Percentiles rank a stretch among this genome's conserved stretches.
Evolutionary conservation across 1,284 basidiomycete genomes (phyloP).

Genomic region (Sphagnurus paluster): DNA sequence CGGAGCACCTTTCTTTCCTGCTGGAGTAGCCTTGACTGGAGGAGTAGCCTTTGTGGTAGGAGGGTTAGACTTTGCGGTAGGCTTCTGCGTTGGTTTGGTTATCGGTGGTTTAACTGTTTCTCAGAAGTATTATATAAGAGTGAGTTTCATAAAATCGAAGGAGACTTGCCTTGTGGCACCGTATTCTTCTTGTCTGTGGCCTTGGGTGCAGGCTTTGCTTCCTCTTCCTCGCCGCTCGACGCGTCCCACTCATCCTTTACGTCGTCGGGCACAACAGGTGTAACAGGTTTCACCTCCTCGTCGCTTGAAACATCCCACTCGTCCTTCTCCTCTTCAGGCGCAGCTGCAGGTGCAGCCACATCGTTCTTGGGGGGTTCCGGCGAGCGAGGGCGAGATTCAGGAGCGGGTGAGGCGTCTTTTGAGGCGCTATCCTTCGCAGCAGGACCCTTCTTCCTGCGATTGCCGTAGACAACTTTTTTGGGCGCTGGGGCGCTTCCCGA

Average conservation of each 20-base stretch:
- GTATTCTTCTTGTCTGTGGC: conserved; percentile 17
- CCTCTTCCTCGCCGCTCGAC: conserved; percentile 63
- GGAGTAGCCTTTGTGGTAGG: conserved; percentile 13
- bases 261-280: conserved; percentile 30
- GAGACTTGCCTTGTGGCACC: conserved; percentile 11
- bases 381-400: conserved; percentile 53
- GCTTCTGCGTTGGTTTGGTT: conserved; percentile 12
- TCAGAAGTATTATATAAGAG: not conserved
- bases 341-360: conserved; percentile 11
- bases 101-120: too few relatives aligned
- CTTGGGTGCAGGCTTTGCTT: conserved; percentile 18
- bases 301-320: conserved; percentile 84
- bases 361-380: conserved; percentile 38
- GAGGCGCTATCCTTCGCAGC: conserved; percentile 48
- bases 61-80: conserved; percentile 18
- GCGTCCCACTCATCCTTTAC: conserved; percentile 86
- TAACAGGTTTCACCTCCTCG: conserved; percentile 44
- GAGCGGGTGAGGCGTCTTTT: conserved; percentile 49
- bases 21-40: conserved; percentile 28
- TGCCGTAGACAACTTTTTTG: conserved; percentile 80
- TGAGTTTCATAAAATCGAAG: conserved; percentile 3
- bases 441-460: conserved; percentile 79
- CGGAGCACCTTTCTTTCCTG: conserved; percentile 28
- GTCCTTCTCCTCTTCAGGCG: conserved; percentile 56
- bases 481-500: conserved; percentile 40